Base-by-base conservation (phyloP, 202 grass and related monocot genomes). In the Schoenoplectus triqueter region DNA sequence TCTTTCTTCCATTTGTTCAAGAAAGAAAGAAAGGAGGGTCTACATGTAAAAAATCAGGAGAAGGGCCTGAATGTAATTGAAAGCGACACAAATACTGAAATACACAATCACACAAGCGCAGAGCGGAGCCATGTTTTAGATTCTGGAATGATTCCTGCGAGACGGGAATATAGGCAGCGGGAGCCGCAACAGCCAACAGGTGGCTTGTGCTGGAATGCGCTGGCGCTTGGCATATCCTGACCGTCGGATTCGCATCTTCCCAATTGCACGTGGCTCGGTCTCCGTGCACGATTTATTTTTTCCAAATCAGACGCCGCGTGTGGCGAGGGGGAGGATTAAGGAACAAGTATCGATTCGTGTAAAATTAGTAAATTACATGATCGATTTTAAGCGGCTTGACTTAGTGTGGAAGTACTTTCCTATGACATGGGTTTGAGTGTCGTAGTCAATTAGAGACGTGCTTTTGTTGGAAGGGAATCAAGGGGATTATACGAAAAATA, bases 71-170 rank as follows among this genome's bases (percentile, higher is more conserved):
- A 55, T 47, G 52, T 76, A 76, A 55, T 10, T 55, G 20, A 76
- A 40, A 76, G 50, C 20, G 10, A 31, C 31, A 31, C 31, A 31
- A 31, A 31, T 31, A 31, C 31, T 31, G 31, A 31, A 31, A 31
- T 31, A 31, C 31, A 31, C 31, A 31, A 31, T 31, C 31, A 31
- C 31, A 31, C 31, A 31, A 31, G 31, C 31, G 31, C 31, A 31
- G 31, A 31, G 31, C 31, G 31, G 31, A 31, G 31, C 31, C 74
- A 44, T 42, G 74, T 60, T 57, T 60, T 60, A 78, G 74, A 78
- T 78, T 60, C 74, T 41, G 74, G 74, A 44, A 78, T 78, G n/a
- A 78, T 78, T 78, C 74, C 54, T 13, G 0, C 42, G 74, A 42
- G 2, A 21, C 50, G 10, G 73, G 73, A 78, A 78, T 78, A 39